Base-by-base conservation (phyloP, 2,329 filamentous ascomycete species). In the Sarocladiaceae sp. region DNA sequence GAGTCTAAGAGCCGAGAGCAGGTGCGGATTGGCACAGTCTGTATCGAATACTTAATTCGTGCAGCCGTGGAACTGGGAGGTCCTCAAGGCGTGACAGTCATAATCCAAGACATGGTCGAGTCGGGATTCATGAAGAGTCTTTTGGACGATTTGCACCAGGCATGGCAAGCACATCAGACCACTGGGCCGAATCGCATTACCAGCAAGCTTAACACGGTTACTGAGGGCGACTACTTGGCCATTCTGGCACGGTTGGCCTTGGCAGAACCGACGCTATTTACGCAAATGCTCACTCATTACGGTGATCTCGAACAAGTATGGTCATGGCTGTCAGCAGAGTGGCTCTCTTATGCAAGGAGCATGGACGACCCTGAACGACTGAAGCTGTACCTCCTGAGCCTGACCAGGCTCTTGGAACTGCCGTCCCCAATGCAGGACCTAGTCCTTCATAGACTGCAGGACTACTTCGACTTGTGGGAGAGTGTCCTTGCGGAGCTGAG, bases 181-280 rank as follows among this genome's bases (percentile, higher is more conserved):
- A 88, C 88, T 0, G 93, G 94, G 0, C 92, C 93, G 0, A 88
- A 89, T 61, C 79, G 80, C 23, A 87, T 80, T 58, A 76, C 82
- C 18, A 80, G 84, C 36, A 80, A 82, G 26, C 80, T 97, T 29
- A 86, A 87, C 59, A 83, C 84, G 12, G 78, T 91, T 11, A 85
- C 88, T 1, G 84, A 96, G 63, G 88, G 88, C 0, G 89, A 96
- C 64, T 96, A 96, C 66, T 87, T 96, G 62, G 81, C 83, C 4
- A 83, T 97, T 2, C 76, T 99, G 2, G 86, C 90, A 2, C 86
- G 92, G 1, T 78, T 97, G 15, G 82, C 86, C 0, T 71, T 96
- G 2, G 84, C 85, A 1, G 87, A 87, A 33, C 89, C 92, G 1
- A 69, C 70, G 2, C 73, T 88, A 2, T 87, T 96, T 58, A 72